These are phyloP conservation scores for Cyclotella baltica DNA, from an alignment of 108 stramenopile species.

Conservation along the genomic window DNA sequence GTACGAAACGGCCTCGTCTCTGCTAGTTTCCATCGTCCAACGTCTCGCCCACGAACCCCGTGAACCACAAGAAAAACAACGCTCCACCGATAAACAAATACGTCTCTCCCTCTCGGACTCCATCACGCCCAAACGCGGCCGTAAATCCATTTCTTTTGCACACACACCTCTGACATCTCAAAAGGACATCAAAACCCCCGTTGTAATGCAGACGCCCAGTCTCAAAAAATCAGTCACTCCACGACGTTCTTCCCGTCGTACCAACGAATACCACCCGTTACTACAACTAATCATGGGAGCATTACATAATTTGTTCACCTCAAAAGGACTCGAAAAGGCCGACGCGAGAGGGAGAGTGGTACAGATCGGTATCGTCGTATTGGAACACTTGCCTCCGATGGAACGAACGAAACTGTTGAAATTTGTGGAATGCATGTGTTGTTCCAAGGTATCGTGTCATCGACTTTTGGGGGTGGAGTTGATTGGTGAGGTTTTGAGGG, in stretches of 20 bases:
- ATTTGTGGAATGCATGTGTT: constrained; percentile 66
- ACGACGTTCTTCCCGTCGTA: constrained; percentile 14
- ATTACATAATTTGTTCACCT: constrained; percentile 77
- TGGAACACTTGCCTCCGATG: constrained; percentile 54
- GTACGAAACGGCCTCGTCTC: constrained; percentile 45
- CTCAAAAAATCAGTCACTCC: constrained; percentile 58
- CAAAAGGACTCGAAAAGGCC: constrained; percentile 70
- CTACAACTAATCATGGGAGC: constrained; percentile 69
- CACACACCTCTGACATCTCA: constrained; percentile 11
- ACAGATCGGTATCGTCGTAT: constrained; percentile 48
- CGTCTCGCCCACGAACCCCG: constrained; percentile 21
- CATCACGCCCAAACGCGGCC: constrained; percentile 36
- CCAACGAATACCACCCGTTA: constrained; percentile 43
- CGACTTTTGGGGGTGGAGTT: constrained; percentile 75
- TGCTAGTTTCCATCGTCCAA: constrained; percentile 54
- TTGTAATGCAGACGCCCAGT: constrained; percentile 35
- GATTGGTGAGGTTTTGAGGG: constrained; percentile 59
- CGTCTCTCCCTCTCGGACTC: constrained; percentile 2
- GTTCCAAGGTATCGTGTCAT: constrained; percentile 80
- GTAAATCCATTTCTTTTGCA: constrained; percentile 49
- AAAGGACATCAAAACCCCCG: not conserved
- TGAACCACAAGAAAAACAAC: not conserved
- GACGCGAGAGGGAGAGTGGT: constrained; percentile 52
- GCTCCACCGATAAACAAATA: not conserved
- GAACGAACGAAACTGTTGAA: constrained; percentile 65